Percentiles rank a stretch among this genome's conserved stretches.
Conservation (phyloP, 139 green algal species). For the Chlamydomonas schloesseri region DNA sequence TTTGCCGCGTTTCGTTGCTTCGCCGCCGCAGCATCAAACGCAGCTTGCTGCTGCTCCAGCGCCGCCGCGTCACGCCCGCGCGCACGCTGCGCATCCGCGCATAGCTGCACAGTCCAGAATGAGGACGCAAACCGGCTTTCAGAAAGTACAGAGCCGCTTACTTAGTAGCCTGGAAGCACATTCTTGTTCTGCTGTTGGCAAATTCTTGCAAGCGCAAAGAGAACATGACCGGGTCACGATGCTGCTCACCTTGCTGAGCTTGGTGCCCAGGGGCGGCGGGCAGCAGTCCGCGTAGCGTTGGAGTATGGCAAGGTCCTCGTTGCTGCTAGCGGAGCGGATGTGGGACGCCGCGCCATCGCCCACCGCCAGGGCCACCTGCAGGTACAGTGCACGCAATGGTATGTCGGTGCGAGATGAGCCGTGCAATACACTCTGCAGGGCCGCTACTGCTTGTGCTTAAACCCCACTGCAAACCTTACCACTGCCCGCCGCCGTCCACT, state of each 20-base stretch:
- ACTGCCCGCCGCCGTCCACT: too few relatives aligned
- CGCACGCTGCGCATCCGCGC: background rate
- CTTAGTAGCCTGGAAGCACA: too few relatives aligned
- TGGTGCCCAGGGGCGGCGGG: conserved; percentile 1
- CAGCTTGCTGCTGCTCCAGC: background rate
- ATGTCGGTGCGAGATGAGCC: too few relatives aligned
- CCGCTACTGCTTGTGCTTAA: too few relatives aligned
- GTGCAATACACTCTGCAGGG: too few relatives aligned
- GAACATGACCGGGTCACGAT: too few relatives aligned
- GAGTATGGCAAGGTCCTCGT: conserved; percentile 31
- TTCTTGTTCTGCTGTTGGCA: too few relatives aligned
- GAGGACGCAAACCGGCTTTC: too few relatives aligned
- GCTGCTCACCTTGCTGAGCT: conserved; percentile 4
- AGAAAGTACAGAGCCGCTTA: too few relatives aligned
- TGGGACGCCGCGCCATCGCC: background rate
- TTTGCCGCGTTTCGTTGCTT: background rate
- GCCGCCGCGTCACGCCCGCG: conserved; percentile 18
- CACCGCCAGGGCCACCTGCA: conserved; percentile 37
- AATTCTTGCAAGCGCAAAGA: too few relatives aligned
- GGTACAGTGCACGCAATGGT: too few relatives aligned
- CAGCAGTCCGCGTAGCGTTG: conserved; percentile 12
- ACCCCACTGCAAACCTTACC: too few relatives aligned
- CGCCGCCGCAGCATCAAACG: conserved; percentile 7
- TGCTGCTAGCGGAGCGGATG: background rate
- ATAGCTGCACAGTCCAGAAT: conserved; percentile 6